Base-by-base conservation (phyloP, 2,329 filamentous ascomycete genomes). In the Phialophora macrospora region DNA sequence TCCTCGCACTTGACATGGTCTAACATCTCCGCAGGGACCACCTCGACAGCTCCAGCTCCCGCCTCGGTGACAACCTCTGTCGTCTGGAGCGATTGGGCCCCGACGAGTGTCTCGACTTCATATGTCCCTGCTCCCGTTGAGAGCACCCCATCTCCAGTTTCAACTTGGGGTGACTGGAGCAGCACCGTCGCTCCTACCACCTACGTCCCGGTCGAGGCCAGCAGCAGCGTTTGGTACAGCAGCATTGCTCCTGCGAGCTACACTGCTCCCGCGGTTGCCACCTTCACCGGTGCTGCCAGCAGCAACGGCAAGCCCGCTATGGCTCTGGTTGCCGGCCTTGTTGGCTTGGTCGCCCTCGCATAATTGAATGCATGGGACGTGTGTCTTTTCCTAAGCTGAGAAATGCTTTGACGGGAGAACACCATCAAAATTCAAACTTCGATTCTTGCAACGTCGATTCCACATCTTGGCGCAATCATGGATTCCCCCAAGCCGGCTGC, bases 291-390 rank as follows among this genome's bases (percentile, higher is more conserved):
- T 54, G 66, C 66, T 56, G 69, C 69, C 56, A 63, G 44, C 62
- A 63, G 51, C 68, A 69, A 71, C 55, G 68, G 68, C 69, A 71
- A 70, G 68, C 68, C 69, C 52, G 69, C 66, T 46, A 60, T 70
- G 38, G 68, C 68, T 54, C 60, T 71, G 12, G 48, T 68, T 12
- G 69, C 68, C 51, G 66, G 65, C 49, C 44, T 71, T 30, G 62
- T 65, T 54, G 68, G 66, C 48, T 61, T 71, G 48, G 55, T 71
- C 38, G 69, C 64, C 49, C 54, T 71, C 26, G 69, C 66, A 46
- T 71, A 70, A 69, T 49, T 61, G 26, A 11, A 48, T 24, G 20
- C 8, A 7, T 8, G 38, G 2, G 22, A 44, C 34, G 4, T 3
- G 20, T 44, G n/a, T 4, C 17, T 9, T 34, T 44, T 17, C 38